A percentile compares a stretch with the other conserved stretches of the same genome.
Evolutionary conservation across 1,139 yeast genomes (phyloP).

Genomic region (Pichia sp.): DNA sequence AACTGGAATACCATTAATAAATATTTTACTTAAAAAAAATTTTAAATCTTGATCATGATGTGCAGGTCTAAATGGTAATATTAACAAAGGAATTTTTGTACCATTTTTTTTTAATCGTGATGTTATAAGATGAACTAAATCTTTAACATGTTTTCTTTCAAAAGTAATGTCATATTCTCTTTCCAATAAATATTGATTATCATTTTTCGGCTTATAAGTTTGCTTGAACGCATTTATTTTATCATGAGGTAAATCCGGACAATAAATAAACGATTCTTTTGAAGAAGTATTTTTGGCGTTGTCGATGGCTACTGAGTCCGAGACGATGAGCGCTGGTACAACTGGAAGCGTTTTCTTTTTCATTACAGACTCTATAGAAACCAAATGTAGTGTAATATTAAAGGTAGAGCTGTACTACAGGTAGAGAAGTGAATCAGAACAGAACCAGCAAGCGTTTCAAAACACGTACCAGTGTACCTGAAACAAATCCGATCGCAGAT

Average conservation of each 20-base stretch:
- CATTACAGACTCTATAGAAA: no score
- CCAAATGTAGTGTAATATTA: no score
- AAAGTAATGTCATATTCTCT: conserved; percentile 37
- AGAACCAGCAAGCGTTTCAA: no score
- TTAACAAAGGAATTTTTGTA: conserved; percentile 54
- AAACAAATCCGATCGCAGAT: no score
- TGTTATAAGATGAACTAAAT: conserved; percentile 60
- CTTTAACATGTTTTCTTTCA: conserved; percentile 57
- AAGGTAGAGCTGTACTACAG: no score
- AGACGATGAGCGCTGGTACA: conserved; percentile 6
- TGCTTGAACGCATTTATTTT: conserved; percentile 22
- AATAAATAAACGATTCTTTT: conserved; percentile 27
- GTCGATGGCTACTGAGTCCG: conserved; percentile 9
- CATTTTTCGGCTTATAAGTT: conserved; percentile 25
- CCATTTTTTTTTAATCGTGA: conserved; percentile 55
- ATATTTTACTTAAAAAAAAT: conserved; percentile 44
- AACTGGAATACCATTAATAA: conserved; percentile 44
- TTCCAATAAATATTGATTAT: conserved; percentile 20
- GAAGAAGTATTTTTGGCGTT: not conserved
- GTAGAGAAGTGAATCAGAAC: no score
- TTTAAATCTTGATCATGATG: conserved; percentile 52
- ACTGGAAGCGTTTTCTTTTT: conserved; percentile 4
- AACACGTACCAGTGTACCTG: no score
- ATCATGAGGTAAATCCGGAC: conserved; percentile 21
- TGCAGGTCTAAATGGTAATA: conserved; percentile 65